Evolutionary conservation across 495 filamentous ascomycete genomes (phyloP).

Genomic region (Patellaria atrata): DNA sequence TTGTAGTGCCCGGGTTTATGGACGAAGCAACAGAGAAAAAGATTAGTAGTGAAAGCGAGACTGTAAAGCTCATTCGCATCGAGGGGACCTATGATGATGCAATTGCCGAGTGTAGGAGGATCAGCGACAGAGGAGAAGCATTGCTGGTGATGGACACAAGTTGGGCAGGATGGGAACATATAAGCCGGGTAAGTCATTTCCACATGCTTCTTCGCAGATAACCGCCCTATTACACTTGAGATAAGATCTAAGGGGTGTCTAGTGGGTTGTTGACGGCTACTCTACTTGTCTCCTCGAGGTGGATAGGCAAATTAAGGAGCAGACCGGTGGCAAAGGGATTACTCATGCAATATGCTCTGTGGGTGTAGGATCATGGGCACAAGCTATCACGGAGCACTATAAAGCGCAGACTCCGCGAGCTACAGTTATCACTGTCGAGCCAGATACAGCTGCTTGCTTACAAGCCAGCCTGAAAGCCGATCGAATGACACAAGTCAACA

Average conservation of each 20-base stretch:
- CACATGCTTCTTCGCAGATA: not conserved
- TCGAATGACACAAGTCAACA: constrained; percentile 31
- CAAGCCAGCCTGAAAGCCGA: constrained; percentile 35
- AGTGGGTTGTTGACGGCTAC: constrained; percentile 64
- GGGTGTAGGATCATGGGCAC: constrained; percentile 51
- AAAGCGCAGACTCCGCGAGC: constrained; percentile 27
- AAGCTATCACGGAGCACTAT: constrained; percentile 44
- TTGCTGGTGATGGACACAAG: constrained; percentile 54
- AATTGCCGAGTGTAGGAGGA: constrained; percentile 32
- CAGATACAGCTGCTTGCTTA: constrained; percentile 47
- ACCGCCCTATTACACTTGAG: constrained; percentile 1
- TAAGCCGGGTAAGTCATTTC: constrained; percentile 30
- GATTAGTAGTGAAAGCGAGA: constrained; percentile 45
- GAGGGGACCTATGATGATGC: constrained; percentile 47
- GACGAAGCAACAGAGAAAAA: constrained; percentile 33
- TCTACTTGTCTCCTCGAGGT: constrained; percentile 50
- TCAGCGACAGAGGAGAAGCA: constrained; percentile 22
- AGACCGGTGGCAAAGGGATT: constrained; percentile 17
- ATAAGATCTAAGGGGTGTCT: not conserved
- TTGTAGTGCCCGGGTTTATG: constrained; percentile 46
- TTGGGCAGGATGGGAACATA: constrained; percentile 45
- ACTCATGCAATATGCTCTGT: constrained; percentile 41
- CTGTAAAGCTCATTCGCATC: constrained; percentile 36
- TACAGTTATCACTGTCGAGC: constrained; percentile 45
- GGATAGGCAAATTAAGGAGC: constrained; percentile 35